Percentiles rank a stretch among this genome's conserved stretches.
Evolutionary conservation across 768 basidiomycete species (phyloP).

Genomic region (Udeniomyces megalosporus): DNA sequence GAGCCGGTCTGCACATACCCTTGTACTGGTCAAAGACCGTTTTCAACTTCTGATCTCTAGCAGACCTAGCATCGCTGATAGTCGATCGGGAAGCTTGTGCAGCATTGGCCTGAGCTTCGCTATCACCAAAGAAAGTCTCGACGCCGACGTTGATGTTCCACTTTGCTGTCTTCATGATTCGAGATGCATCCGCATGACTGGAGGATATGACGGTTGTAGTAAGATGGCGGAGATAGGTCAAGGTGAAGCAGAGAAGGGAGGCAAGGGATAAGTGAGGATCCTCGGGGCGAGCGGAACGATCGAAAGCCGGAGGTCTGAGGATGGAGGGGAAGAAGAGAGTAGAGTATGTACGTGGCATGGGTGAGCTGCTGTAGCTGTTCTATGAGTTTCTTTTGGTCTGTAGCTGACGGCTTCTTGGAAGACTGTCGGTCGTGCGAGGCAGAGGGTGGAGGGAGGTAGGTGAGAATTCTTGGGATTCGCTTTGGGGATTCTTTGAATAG

Average conservation of each 20-base stretch:
- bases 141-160: conserved; percentile 28
- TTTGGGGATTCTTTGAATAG: too few relatives aligned
- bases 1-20: conserved; percentile 20
- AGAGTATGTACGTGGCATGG: neutral
- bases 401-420: neutral
- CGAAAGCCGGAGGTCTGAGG: neutral
- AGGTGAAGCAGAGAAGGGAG: neutral
- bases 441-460: neutral
- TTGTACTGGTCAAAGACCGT: conserved; percentile 29
- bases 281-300: neutral
- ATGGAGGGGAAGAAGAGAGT: neutral
- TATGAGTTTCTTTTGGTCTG: conserved; percentile 1
- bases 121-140: conserved; percentile 26
- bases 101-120: conserved; percentile 20
- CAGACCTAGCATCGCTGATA: conserved; percentile 18
- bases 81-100: neutral
- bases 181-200: conserved; percentile 22
- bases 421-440: neutral
- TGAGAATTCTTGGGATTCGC: too few relatives aligned
- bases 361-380: conserved; percentile 14
- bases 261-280: neutral
- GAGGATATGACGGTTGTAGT: too few relatives aligned
- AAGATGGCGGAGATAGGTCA: neutral
- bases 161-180: conserved; percentile 24
- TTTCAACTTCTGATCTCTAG: conserved; percentile 23